phyloP scores from a whole-genome alignment of 176 grass and related monocot species.

The Eleusine indica region DNA sequence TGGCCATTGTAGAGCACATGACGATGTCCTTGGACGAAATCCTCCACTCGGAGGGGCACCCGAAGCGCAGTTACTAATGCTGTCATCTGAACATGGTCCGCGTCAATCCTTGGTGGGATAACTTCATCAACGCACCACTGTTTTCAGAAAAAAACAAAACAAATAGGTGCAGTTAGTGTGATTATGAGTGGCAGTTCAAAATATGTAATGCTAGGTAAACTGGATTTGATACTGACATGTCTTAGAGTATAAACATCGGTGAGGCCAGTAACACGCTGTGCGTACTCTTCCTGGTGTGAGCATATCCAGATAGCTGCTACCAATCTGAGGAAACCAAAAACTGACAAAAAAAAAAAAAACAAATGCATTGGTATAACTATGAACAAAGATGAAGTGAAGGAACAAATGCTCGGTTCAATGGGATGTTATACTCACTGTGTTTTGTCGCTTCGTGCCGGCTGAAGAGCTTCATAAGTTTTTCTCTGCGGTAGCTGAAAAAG shows the following conservation, averaged over 20 bases:
- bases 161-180: background rate
- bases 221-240: constrained; percentile 32
- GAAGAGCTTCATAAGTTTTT: constrained; percentile 42
- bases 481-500: constrained; percentile 26
- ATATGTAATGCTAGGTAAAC: constrained; percentile 22
- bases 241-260: background rate
- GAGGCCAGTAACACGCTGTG: background rate
- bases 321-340: constrained; percentile 53
- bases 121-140: constrained; percentile 31
- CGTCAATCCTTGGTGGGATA: background rate
- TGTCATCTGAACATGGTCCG: constrained; percentile 28
- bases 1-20: constrained; percentile 20
- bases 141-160: constrained; percentile 24
- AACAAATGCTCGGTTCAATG: constrained; percentile 11
- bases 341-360: constrained; percentile 42
- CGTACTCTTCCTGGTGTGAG: constrained; percentile 16
- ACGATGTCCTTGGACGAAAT: background rate
- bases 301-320: constrained; percentile 45
- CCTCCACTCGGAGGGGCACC: constrained; percentile 36
- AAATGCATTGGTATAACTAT: constrained; percentile 34
- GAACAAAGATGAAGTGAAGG: background rate
- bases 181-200: constrained; percentile 9
- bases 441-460: background rate
- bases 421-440: constrained; percentile 38
- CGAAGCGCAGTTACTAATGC: constrained; percentile 18